Percentiles rank a stretch among this genome's conserved stretches.
phyloP scores from a whole-genome alignment of 345 rosid genomes.

The Melastoma malabathricum region DNA sequence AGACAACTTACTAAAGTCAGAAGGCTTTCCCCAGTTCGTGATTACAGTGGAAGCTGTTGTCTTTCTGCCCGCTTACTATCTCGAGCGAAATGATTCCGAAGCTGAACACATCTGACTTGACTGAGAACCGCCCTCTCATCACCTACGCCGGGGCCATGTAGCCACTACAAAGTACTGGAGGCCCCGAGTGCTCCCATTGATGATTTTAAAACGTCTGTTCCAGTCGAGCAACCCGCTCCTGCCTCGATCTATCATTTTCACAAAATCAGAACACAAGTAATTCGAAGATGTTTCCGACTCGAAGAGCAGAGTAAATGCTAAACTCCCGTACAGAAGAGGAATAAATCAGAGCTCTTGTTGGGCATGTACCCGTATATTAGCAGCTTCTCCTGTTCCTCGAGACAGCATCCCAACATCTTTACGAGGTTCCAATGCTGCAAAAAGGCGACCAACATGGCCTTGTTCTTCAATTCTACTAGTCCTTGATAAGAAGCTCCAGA shows the following conservation, averaged over 20 bases:
- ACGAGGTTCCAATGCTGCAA: conserved; percentile 20
- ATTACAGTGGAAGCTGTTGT: neutral
- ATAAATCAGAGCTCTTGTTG: conserved; percentile 16
- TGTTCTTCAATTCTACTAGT: conserved; percentile 13
- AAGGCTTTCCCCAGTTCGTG: conserved; percentile 8
- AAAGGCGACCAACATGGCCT: conserved; percentile 9
- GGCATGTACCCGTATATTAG: conserved; percentile 16
- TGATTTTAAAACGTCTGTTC: conserved; percentile 5
- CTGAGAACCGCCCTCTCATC: neutral
- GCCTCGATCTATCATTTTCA: conserved; percentile 6
- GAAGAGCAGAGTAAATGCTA: neutral
- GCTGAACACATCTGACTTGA: conserved; percentile 5
- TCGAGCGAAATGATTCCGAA: conserved; percentile 3
- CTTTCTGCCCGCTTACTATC: conserved; percentile 3
- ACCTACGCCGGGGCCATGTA: conserved; percentile 7
- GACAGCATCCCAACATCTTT: conserved; percentile 15
- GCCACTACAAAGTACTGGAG: neutral
- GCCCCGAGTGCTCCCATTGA: conserved; percentile 6
- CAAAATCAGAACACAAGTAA: neutral
- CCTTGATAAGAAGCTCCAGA: conserved; percentile 15
- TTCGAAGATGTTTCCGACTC: too few relatives aligned
- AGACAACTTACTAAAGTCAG: conserved; percentile 12
- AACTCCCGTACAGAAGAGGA: conserved; percentile 10
- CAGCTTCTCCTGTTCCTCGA: conserved; percentile 9
- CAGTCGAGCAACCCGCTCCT: conserved; percentile 11